Conservation (phyloP, 2,329 filamentous ascomycete genomes). For the Stemphylium beticola region DNA sequence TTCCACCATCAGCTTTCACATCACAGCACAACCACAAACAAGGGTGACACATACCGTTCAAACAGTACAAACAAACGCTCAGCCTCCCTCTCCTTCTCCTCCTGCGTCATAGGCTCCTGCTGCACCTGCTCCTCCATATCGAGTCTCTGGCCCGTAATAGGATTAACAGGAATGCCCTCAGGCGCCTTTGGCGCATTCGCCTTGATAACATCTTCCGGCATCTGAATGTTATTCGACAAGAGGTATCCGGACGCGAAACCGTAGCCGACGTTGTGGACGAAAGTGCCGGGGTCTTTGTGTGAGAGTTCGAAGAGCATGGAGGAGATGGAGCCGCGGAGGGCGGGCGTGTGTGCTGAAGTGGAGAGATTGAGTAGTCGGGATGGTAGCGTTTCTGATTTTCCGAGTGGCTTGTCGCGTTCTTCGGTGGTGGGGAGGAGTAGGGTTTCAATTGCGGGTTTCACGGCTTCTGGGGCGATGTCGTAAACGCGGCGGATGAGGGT, state of each 20-base stretch:
- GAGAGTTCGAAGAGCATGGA: conserved; percentile 87
- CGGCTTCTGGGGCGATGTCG: conserved; percentile 67
- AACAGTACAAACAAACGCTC: conserved; percentile 90
- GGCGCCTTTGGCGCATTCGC: conserved; percentile 51
- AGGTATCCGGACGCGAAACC: conserved; percentile 92
- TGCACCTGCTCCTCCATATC: conserved; percentile 68
- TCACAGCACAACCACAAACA: not conserved
- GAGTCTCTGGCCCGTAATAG: conserved; percentile 83
- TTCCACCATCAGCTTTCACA: conserved; percentile 5
- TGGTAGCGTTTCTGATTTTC: conserved; percentile 74
- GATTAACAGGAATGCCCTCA: conserved; percentile 66
- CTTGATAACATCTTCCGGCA: conserved; percentile 71
- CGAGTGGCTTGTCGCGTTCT: conserved; percentile 79
- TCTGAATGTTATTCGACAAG: conserved; percentile 79
- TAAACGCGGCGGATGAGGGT: conserved; percentile 75
- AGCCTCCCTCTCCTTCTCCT: conserved; percentile 91
- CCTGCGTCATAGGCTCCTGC: conserved; percentile 78
- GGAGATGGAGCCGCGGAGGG: conserved; percentile 75
- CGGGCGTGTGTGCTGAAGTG: conserved; percentile 73
- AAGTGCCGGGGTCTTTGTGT: conserved; percentile 75
- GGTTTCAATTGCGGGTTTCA: conserved; percentile 67
- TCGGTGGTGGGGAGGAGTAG: conserved; percentile 76
- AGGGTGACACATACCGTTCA: conserved; percentile 66
- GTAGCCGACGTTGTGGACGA: conserved; percentile 92
- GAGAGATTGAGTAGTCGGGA: conserved; percentile 79